These are phyloP conservation scores for Cladorrhinum sp. DNA, from an alignment of 2,329 filamentous ascomycete species.

Conservation along the genomic window DNA sequence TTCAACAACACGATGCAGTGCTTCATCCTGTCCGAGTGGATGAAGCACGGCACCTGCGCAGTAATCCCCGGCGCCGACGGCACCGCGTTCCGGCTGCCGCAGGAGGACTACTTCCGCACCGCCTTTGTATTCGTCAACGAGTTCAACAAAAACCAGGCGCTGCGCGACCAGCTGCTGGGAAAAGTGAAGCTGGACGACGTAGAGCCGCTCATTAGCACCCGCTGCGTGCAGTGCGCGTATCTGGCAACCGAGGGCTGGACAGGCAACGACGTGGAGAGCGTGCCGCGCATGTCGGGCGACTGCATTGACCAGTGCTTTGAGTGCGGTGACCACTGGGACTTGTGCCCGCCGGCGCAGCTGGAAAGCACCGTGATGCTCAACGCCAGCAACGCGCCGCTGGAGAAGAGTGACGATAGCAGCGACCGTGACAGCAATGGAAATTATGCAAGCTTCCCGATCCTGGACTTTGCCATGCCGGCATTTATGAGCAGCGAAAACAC, in stretches of 20 bases:
- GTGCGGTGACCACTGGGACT: constrained; percentile 2
- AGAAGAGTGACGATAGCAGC: background rate
- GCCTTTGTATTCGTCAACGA: background rate
- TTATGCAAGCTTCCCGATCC: constrained; percentile 3
- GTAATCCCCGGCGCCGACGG: constrained; percentile 5
- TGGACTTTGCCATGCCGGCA: constrained; percentile 2
- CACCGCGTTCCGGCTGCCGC: constrained; percentile 4
- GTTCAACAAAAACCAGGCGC: background rate
- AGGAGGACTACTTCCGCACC: constrained; percentile 7
- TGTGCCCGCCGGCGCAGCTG: constrained; percentile 3
- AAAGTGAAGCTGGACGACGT: no score
- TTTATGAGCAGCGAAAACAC: background rate
- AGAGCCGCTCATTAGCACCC: constrained; percentile 5
- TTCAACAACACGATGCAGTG: constrained; percentile 6
- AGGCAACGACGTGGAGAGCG: constrained; percentile 2
- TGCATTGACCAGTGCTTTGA: constrained; percentile 6
- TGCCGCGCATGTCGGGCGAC: constrained; percentile 5
- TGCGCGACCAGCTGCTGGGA: constrained; percentile 4
- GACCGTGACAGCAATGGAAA: background rate
- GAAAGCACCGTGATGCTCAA: constrained; percentile 2
- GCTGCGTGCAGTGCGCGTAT: constrained; percentile 8
- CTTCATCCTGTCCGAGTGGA: constrained; percentile 9
- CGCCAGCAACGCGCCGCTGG: background rate
- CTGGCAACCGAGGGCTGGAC: constrained; percentile 3
- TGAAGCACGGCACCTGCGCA: constrained; percentile 8